Base-by-base conservation (phyloP, 345 rosid genomes). In the Eucalyptus caleyi region DNA sequence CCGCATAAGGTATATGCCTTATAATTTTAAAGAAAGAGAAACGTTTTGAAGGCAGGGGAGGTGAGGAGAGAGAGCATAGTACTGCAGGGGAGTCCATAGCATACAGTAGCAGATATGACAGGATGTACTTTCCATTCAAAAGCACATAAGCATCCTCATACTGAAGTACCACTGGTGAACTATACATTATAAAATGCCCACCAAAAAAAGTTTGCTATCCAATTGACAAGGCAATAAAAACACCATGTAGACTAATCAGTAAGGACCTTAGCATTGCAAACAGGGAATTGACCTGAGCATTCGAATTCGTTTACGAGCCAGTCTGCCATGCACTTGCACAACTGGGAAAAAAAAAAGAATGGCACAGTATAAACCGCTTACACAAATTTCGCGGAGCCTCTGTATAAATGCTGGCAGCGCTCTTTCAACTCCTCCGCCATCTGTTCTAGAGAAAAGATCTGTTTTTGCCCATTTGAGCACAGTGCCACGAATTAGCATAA, bases 341-440 rank as follows among this genome's bases (percentile, higher is more conserved):
- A 32, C 15, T 49, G 40, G 21, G 13, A 67, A 50, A n/a, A 14
- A n/a, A 30, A 7, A 65, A 15, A 0, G 37, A 49, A 85, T 24
- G 34, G 59, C 86, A 53, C 9, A 37, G 21, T 37, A 24, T 87
- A 50, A 37, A 65, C 50, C 40, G 88, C 97, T 92, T 93, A 97
- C 99, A 95, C 91, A 89, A 92, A 96, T 89, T 91, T 95, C 86
- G 93, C 91, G 65, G 93, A 93, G 86, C 98, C 99, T 91, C 93
- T 95, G 91, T 91, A 93, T 34, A 97, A 93, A 47, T 59, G 93
- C 92, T 95, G 99, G 92, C 98, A 96, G 83, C 97, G 98, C 89
- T 94, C 96, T 92, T 91, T 94, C 90, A 97, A 89, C 92, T 96
- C 97, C 50, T 94, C 96, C 90, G 96, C 92, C 69, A 93, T 90